Percentiles rank a stretch among this genome's conserved stretches.
These are phyloP conservation scores for Colletotrichum sp. DNA, from an alignment of 2,329 filamentous ascomycete species.

Conservation along the genomic window DNA sequence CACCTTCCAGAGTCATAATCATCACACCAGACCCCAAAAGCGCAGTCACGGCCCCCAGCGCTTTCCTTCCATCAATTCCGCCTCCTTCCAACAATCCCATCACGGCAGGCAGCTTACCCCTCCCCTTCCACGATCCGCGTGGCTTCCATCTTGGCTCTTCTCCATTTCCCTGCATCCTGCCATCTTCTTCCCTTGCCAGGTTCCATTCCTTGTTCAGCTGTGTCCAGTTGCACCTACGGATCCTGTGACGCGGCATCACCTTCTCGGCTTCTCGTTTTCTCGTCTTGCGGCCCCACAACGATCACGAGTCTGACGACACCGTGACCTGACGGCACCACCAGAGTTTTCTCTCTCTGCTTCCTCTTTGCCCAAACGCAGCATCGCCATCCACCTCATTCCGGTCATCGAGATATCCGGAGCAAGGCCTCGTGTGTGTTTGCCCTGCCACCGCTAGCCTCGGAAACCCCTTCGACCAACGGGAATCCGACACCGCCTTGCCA, in stretches of 20 bases:
- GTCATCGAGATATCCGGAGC: background rate
- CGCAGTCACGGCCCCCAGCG: background rate
- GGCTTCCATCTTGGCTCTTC: background rate
- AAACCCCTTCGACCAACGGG: background rate
- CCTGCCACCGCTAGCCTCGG: background rate
- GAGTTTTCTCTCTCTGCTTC: background rate
- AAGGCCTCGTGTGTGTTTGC: background rate
- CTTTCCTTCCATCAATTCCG: background rate
- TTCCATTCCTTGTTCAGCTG: background rate
- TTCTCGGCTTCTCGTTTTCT: background rate
- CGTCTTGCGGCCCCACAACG: background rate
- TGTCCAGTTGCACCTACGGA: background rate
- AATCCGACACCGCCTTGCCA: conserved; percentile 1
- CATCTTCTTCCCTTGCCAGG: background rate
- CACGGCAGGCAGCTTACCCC: background rate
- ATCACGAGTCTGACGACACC: conserved; percentile 10
- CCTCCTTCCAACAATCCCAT: background rate
- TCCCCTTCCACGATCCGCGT: background rate
- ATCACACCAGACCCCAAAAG: background rate
- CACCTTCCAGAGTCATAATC: background rate
- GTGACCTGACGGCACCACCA: background rate
- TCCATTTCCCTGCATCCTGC: conserved; percentile 3
- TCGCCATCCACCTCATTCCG: background rate
- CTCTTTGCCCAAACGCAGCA: background rate
- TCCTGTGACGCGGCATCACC: background rate